A percentile compares a stretch with the other conserved stretches of the same genome.
Evolutionary conservation across 2,329 filamentous ascomycete genomes (phyloP).

Genomic region (Penicillium sp.): DNA sequence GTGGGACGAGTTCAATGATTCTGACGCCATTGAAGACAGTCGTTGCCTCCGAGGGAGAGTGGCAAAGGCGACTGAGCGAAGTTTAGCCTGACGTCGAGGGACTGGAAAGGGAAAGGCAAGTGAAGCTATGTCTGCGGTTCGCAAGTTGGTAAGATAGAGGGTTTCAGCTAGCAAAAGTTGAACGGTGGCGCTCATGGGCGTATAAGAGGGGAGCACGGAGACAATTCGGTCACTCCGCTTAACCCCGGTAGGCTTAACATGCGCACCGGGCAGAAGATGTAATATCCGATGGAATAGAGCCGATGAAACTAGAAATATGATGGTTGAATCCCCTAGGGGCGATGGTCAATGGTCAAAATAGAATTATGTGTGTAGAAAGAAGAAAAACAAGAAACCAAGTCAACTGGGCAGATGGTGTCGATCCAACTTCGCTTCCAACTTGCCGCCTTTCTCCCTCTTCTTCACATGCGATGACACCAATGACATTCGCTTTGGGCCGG

Average conservation of each 20-base stretch:
- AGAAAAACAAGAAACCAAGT: slow-evolving; percentile 16
- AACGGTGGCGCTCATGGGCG: slow-evolving; percentile 18
- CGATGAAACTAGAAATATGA: not conserved
- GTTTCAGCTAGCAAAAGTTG: slow-evolving; percentile 12
- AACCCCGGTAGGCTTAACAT: slow-evolving; percentile 24
- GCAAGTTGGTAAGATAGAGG: slow-evolving; percentile 5
- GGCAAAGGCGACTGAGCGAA: slow-evolving; percentile 11
- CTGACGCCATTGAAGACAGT: slow-evolving; percentile 37
- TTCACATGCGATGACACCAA: slow-evolving; percentile 23
- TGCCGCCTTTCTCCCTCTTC: slow-evolving; percentile 14
- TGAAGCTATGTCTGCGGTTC: not conserved
- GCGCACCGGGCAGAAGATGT: slow-evolving; percentile 1
- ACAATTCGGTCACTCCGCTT: slow-evolving; percentile 25
- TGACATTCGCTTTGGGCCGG: slow-evolving; percentile 25
- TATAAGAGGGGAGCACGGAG: slow-evolving; percentile 17
- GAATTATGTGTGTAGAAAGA: not conserved
- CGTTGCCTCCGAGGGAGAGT: slow-evolving; percentile 18
- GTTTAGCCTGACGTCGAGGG: slow-evolving; percentile 1
- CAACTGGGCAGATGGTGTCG: slow-evolving; percentile 6
- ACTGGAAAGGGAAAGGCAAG: not conserved
- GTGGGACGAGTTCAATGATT: slow-evolving; percentile 36
- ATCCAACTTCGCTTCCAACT: slow-evolving; percentile 13
- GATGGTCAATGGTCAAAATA: not conserved
- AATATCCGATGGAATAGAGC: not conserved
- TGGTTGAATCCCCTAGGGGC: not conserved